Base-by-base conservation (phyloP, 768 basidiomycete genomes). In the Sutorius australiensis region DNA sequence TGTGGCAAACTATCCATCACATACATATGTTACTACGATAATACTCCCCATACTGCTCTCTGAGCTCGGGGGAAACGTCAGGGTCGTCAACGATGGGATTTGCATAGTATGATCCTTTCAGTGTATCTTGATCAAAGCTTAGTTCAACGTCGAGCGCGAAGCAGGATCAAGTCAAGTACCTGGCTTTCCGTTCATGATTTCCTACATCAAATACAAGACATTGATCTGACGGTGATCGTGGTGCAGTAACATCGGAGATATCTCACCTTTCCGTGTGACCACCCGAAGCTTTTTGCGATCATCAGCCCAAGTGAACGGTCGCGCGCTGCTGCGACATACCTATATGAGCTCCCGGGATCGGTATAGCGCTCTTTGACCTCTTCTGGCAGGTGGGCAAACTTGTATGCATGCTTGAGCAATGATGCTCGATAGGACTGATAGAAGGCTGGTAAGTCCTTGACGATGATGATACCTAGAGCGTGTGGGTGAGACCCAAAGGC, bases 31-130 rank as follows among this genome's bases (percentile, higher is more conserved):
- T 99, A 34, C 73, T 72, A 6, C 86, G 82, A 65, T 95, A 94
- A 71, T 92, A 95, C 67, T 95, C 91, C 3, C 84, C 87, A 69
- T 91, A 84, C 28, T 75, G 72, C 14, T 70, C 64, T 47, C 73
- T 77, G 38, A 86, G 78, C 33, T 74, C 77, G 3, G 75, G 67
- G 13, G 83, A 66, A 3, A 92, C 87, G n/a, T 77, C 71, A 0
- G 87, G 81, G 28, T 66, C 58, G 50, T 94, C 92, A 0, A 85
- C 63, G 24, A 86, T 70, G 9, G 93, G 92, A 33, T 75, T 83
- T 54, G 92, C 94, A 66, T 99, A 99, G 73, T 85, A 99, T 0
- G 90, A 93, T 3, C 95, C 95, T 68, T 98, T 98, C 61, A 95
- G 73, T 3, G 79, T 75, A 67, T 98, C 93, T 86, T 67, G 60